A percentile compares a stretch with the other conserved stretches of the same genome.
Evolutionary conservation across 2,329 filamentous ascomycete genomes (phyloP).

Genomic region (Fusarium paranaense): DNA sequence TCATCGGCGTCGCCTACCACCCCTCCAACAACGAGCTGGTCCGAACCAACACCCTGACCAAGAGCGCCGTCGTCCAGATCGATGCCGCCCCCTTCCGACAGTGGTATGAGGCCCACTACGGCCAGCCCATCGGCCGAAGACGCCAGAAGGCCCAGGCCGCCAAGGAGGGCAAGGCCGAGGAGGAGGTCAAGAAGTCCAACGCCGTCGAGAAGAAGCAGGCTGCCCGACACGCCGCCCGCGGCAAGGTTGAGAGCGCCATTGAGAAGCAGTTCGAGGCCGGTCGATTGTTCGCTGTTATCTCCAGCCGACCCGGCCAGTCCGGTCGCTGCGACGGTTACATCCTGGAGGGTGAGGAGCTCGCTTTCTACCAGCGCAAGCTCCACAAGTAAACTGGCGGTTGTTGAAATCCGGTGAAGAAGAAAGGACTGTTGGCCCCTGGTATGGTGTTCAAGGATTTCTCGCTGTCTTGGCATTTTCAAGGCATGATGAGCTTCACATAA

Average conservation of each 20-base stretch:
- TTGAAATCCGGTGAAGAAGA: constrained; percentile 36
- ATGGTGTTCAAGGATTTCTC: constrained; percentile 55
- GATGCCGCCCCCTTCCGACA: constrained; percentile 99
- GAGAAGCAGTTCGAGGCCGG: constrained; percentile 99
- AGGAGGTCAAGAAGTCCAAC: constrained; percentile 94
- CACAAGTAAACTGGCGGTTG: constrained; percentile 80
- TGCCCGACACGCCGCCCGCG: constrained; percentile 80
- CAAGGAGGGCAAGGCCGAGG: constrained; percentile 70
- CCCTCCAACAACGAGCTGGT: constrained; percentile 99
- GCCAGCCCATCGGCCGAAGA: constrained; percentile 86
- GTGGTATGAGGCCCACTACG: constrained; percentile 99
- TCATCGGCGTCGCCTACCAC: constrained; percentile 98
- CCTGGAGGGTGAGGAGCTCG: constrained; percentile 98
- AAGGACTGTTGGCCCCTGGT: constrained; percentile 44
- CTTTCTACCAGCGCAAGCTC: constrained; percentile 99
- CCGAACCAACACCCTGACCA: constrained; percentile 99
- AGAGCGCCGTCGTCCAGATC: constrained; percentile 97
- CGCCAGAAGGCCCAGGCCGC: constrained; percentile 83
- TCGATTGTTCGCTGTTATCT: constrained; percentile 93
- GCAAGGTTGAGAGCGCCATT: constrained; percentile 92
- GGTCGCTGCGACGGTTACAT: constrained; percentile 97
- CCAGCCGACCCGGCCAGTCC: constrained; percentile 95
- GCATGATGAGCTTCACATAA: constrained; percentile 53
- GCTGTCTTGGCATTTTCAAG: constrained; percentile 50
- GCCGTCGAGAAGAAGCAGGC: constrained; percentile 96